These are phyloP conservation scores for Microsporum ferrugineum DNA, from an alignment of 2,329 filamentous ascomycete species.

Conservation along the genomic window DNA sequence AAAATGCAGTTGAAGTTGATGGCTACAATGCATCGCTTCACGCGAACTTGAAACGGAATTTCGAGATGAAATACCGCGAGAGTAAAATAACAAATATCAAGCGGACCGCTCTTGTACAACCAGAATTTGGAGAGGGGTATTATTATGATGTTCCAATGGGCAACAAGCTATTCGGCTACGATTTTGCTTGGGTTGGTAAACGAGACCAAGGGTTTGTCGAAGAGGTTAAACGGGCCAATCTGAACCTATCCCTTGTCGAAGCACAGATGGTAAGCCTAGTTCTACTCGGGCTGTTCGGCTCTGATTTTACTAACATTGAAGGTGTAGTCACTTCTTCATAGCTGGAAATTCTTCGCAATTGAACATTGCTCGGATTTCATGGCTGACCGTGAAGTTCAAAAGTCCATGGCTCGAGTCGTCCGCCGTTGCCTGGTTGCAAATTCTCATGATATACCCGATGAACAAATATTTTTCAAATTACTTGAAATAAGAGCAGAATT, in stretches of 20 bases:
- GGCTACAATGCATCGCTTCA: slow-evolving; percentile 84
- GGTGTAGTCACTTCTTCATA: slow-evolving; percentile 61
- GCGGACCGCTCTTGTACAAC: slow-evolving; percentile 54
- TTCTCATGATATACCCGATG: slow-evolving; percentile 56
- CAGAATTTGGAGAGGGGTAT: slow-evolving; percentile 61
- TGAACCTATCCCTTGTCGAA: slow-evolving; percentile 83
- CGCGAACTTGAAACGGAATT: slow-evolving; percentile 71
- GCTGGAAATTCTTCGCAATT: slow-evolving; percentile 78
- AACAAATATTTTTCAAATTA: slow-evolving; percentile 70
- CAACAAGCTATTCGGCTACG: slow-evolving; percentile 61
- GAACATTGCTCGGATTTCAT: slow-evolving; percentile 61
- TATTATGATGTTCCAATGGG: slow-evolving; percentile 75
- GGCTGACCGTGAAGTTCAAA: slow-evolving; percentile 47
- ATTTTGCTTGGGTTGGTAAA: slow-evolving; percentile 62
- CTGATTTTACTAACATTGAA: neutral
- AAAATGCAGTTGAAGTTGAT: slow-evolving; percentile 65
- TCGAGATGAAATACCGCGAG: slow-evolving; percentile 63
- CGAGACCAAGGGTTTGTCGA: slow-evolving; percentile 61
- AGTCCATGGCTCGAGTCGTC: slow-evolving; percentile 61
- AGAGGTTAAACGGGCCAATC: slow-evolving; percentile 78
- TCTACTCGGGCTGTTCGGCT: neutral
- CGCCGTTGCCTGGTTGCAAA: slow-evolving; percentile 71
- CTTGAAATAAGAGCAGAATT: slow-evolving; percentile 67
- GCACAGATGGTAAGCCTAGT: slow-evolving; percentile 61
- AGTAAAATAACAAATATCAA: slow-evolving; percentile 70